Conservation (phyloP, 768 basidiomycete genomes). For the Lyophyllum semitale region DNA sequence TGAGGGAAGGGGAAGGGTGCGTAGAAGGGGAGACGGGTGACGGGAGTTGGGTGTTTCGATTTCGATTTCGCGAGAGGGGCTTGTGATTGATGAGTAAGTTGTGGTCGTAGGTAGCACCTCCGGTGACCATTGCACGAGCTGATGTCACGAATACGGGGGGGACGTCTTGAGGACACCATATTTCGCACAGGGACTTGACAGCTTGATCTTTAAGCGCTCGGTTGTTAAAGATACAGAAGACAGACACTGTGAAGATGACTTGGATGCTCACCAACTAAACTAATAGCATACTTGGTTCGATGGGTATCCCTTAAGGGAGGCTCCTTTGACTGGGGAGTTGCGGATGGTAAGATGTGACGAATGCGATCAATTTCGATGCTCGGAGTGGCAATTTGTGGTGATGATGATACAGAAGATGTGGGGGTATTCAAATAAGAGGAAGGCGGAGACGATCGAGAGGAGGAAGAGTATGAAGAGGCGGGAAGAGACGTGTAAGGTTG, state of each 20-base stretch:
- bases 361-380: slow-evolving; percentile 35
- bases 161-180: slow-evolving; percentile 80
- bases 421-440: slow-evolving; percentile 58
- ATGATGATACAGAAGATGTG: slow-evolving; percentile 51
- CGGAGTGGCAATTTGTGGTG: slow-evolving; percentile 38
- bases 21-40: slow-evolving; percentile 56
- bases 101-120: slow-evolving; percentile 14
- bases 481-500: slow-evolving; percentile 68
- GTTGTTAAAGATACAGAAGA: slow-evolving; percentile 15
- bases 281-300: slow-evolving; percentile 68
- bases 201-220: slow-evolving; percentile 62
- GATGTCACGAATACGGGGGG: slow-evolving; percentile 52
- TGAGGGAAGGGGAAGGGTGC: slow-evolving; percentile 28
- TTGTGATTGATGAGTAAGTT: slow-evolving; percentile 14
- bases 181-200: slow-evolving; percentile 73
- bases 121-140: slow-evolving; percentile 30
- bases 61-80: slow-evolving; percentile 7
- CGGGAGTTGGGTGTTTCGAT: slow-evolving; percentile 46
- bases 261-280: slow-evolving; percentile 65
- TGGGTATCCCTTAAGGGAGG: slow-evolving; percentile 33
- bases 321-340: slow-evolving; percentile 35
- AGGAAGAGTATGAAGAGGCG: slow-evolving; percentile 37
- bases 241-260: slow-evolving; percentile 5
- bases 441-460: slow-evolving; percentile 40
- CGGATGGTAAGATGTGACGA: slow-evolving; percentile 12